Evolutionary conservation across 139 green algal species (phyloP).

Genomic region (Chlorella sp.): DNA sequence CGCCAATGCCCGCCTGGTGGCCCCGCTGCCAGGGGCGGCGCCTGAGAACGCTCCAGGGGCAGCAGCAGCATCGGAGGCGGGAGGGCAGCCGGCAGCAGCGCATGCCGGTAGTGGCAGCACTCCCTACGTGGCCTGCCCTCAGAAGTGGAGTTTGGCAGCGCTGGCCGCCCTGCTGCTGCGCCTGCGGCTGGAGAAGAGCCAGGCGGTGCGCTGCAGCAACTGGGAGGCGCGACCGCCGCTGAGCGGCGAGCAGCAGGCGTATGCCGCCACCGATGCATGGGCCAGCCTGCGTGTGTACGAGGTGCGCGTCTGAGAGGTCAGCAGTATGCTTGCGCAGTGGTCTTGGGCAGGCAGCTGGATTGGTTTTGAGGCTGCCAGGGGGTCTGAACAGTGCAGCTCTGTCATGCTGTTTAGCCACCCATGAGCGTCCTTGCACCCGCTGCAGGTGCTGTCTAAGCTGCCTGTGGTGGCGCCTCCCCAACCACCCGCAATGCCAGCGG

Average conservation of each 20-base stretch:
- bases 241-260: slow-evolving; percentile 45
- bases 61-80: neutral
- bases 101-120: neutral
- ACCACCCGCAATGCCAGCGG: neutral
- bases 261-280: slow-evolving; percentile 65
- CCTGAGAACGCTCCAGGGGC: neutral
- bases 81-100: neutral
- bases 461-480: neutral
- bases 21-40: neutral
- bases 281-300: slow-evolving; percentile 48
- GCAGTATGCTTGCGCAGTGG: neutral
- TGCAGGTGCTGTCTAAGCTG: slow-evolving; percentile 18
- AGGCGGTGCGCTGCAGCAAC: slow-evolving; percentile 52
- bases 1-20: slow-evolving; percentile 37
- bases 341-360: neutral
- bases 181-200: slow-evolving; percentile 41
- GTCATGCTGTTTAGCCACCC: neutral
- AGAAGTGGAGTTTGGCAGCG: slow-evolving; percentile 55
- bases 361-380: neutral
- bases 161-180: slow-evolving; percentile 40
- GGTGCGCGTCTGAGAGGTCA: neutral
- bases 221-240: slow-evolving; percentile 42
- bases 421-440: too few relatives aligned
- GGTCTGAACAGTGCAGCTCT: too few relatives aligned
- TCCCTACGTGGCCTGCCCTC: neutral